Conservation (phyloP, 441 rosid species). For the Bocquillonia castaneifolia region DNA sequence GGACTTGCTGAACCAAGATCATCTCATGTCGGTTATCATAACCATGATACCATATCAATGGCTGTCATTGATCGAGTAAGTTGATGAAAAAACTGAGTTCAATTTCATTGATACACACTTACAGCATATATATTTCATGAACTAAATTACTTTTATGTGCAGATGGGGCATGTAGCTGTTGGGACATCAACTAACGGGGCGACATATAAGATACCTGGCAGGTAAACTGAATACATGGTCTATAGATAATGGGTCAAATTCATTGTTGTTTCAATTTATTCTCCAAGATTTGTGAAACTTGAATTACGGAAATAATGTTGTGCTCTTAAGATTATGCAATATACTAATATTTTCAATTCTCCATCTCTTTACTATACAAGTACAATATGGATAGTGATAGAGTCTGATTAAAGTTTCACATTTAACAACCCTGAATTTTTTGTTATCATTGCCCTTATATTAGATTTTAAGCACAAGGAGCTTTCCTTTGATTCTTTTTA, state of each 20-base stretch:
- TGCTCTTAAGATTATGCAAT: too few species aligned
- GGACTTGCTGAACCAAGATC: conserved; percentile 35
- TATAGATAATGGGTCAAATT: not conserved
- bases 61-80: conserved; percentile 79
- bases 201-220: conserved; percentile 84
- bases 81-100: conserved; percentile 12
- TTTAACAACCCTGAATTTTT: too few species aligned
- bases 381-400: too few species aligned
- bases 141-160: conserved; percentile 18
- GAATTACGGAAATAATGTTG: too few species aligned
- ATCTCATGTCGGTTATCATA: conserved; percentile 59
- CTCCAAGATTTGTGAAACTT: too few species aligned
- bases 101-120: not conserved
- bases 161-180: conserved; percentile 86
- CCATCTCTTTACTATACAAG: too few species aligned
- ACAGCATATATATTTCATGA: conserved; percentile 5
- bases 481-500: too few species aligned
- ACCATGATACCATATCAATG: conserved; percentile 89
- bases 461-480: too few species aligned
- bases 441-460: too few species aligned
- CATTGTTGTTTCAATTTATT: too few species aligned
- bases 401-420: too few species aligned
- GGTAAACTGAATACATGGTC: conserved; percentile 39
- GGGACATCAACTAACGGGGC: conserved; percentile 98
- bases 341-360: too few species aligned